Evolutionary conservation across 2,329 filamentous ascomycete species (phyloP).

Genomic region (Fusarium irregulare): DNA sequence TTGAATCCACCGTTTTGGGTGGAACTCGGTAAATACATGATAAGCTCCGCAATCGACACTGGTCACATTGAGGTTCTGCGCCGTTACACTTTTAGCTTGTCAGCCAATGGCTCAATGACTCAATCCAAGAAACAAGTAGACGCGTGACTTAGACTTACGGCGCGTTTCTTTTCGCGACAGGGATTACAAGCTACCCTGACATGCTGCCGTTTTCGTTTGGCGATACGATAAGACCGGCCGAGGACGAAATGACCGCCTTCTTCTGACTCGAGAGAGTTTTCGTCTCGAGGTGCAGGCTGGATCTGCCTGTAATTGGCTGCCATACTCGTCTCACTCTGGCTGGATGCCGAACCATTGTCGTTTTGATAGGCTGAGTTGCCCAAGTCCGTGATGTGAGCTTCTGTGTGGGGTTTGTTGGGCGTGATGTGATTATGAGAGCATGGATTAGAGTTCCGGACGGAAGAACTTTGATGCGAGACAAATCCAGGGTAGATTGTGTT

Average conservation of each 20-base stretch:
- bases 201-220: slow-evolving; percentile 6
- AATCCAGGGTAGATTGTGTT: background rate
- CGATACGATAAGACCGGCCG: background rate
- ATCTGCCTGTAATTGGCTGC: slow-evolving; percentile 9
- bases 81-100: slow-evolving; percentile 7
- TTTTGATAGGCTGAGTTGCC: background rate
- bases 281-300: slow-evolving; percentile 8
- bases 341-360: background rate
- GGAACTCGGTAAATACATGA: slow-evolving; percentile 6
- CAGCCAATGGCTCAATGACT: background rate
- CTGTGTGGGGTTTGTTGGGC: background rate
- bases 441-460: background rate
- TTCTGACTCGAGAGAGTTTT: background rate
- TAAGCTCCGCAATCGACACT: slow-evolving; percentile 4
- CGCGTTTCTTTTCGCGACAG: slow-evolving; percentile 18
- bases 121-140: background rate
- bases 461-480: background rate
- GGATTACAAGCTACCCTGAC: slow-evolving; percentile 21
- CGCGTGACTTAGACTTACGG: background rate
- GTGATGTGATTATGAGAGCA: background rate
- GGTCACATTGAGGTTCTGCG: slow-evolving; percentile 9
- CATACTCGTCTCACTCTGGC: background rate
- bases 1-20: slow-evolving; percentile 9
- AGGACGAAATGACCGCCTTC: background rate
- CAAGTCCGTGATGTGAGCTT: background rate